A percentile compares a stretch with the other conserved stretches of the same genome.
Evolutionary conservation across 164 flowering plant genomes (phyloP).

Genomic region (Vitis cinerea): DNA sequence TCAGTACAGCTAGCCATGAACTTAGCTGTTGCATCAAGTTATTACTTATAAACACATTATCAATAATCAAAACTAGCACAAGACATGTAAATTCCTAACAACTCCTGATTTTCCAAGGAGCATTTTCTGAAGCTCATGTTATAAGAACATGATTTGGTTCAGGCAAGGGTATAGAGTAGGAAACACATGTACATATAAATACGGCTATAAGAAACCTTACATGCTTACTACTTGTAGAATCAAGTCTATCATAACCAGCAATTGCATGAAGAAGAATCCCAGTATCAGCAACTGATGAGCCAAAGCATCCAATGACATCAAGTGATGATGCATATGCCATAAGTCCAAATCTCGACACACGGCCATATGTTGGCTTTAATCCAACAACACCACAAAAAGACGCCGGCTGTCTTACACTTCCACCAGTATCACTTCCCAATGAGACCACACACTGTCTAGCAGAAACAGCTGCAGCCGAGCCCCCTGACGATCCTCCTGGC

Average conservation of each 20-base stretch:
- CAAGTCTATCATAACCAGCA: slow-evolving; percentile 82
- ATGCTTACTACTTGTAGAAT: slow-evolving; percentile 84
- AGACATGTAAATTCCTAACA: no score
- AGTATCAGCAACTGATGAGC: slow-evolving; percentile 84
- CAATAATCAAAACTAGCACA: no score
- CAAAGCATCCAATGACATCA: slow-evolving; percentile 94
- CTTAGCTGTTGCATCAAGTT: no score
- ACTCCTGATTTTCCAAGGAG: no score
- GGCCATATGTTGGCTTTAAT: slow-evolving; percentile 95
- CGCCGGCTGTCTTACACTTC: slow-evolving; percentile 98
- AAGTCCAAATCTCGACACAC: slow-evolving; percentile 95
- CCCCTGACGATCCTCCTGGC: slow-evolving; percentile 99
- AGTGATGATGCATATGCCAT: slow-evolving; percentile 98
- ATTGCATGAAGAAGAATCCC: slow-evolving; percentile 82
- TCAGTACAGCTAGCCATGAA: no score
- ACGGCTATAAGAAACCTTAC: slow-evolving; percentile 34
- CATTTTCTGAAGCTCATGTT: background rate
- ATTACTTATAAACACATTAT: no score
- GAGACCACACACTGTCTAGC: slow-evolving; percentile 93
- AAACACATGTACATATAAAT: no score
- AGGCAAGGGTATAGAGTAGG: no score
- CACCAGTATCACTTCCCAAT: slow-evolving; percentile 97
- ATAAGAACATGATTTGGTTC: background rate
- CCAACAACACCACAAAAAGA: slow-evolving; percentile 99
- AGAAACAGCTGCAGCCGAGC: slow-evolving; percentile 97